A percentile compares a stretch with the other conserved stretches of the same genome.
Conservation (phyloP, 306 rosid genomes). For the Mimosa bimucronata region DNA sequence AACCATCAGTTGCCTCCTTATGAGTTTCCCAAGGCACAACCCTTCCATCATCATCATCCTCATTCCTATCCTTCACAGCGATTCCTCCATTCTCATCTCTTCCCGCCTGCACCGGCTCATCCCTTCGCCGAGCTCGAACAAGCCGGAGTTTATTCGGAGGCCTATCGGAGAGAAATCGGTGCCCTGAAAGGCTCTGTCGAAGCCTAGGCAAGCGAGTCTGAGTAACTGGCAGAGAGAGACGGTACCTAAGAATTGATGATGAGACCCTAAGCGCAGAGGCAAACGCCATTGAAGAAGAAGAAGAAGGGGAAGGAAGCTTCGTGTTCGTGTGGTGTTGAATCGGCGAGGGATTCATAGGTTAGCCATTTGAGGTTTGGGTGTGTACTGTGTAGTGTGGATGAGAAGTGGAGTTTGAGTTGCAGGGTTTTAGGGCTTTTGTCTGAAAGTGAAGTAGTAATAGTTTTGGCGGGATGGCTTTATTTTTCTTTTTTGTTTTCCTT, state of each 20-base stretch:
- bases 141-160: constrained; percentile 29
- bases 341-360: constrained; percentile 33
- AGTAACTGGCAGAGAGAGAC: constrained; percentile 36
- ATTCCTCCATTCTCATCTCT: constrained; percentile 60
- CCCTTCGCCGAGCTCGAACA: constrained; percentile 40
- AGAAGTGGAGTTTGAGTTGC: neutral
- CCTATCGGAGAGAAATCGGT: constrained; percentile 63
- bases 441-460: neutral
- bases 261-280: constrained; percentile 69
- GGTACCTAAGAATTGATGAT: constrained; percentile 56
- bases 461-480: constrained; percentile 18
- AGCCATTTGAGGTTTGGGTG: constrained; percentile 3
- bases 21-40: constrained; percentile 63
- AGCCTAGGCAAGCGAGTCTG: constrained; percentile 42
- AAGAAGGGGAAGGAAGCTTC: constrained; percentile 10
- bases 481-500: neutral
- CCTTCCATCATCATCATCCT: constrained; percentile 49
- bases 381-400: neutral
- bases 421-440: constrained; percentile 1
- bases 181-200: constrained; percentile 48
- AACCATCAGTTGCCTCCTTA: constrained; percentile 87
- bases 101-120: constrained; percentile 37
- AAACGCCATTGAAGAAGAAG: constrained; percentile 58
- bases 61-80: constrained; percentile 41
- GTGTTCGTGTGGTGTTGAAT: constrained; percentile 2